Evolutionary conservation across 2,329 filamentous ascomycete species (phyloP), one percentile per base, ranked within the genome.

Genomic region (Ambrosiella cleistominuta): DNA sequence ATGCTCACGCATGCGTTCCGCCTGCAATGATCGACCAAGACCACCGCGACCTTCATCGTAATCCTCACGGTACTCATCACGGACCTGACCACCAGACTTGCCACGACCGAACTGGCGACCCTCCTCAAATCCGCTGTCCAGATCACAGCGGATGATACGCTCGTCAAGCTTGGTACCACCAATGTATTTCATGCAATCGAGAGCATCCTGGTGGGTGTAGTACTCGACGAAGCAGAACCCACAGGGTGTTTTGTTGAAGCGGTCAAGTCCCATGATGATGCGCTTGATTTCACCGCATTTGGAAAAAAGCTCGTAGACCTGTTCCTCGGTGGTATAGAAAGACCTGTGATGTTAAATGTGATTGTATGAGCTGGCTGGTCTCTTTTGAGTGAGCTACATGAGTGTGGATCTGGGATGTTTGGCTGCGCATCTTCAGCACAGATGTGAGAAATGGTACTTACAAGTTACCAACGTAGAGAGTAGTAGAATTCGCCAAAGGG

Each of bases 211-310:
- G 70, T 97, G 93, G 37, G 85, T 96, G 75, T 96, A 97, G 74
- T 98, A 98, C 72, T 98, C 93, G 66, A 98, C 93, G 68, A 98
- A 98, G 76, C 93, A 98, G 77, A 98, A 98, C 45, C 93, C 93
- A 71, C 93, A 98, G 1, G 93, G 93, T 0, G 93, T 98, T 75
- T 98, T 98, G 71, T 86, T 86, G 75, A 93, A 95, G 60, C 93
- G 85, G 69, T 98, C 93, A 56, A 98, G 81, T 54, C 93, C 93
- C 93, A 98, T 98, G 63, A 98, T 82, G 53, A 98, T 81, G 36
- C 93, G 87, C 74, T 98, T 98, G 72, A 98, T 95, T 74, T 97
- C 93, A 66, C 93, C 93, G 71, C 89, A 91, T 77, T 95, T 95
- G 61, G 85, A 83, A 70, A 96, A 96, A 53, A 96, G 81, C 71